Base-by-base conservation (phyloP, 306 rosid species). In the Crotalaria pallida region DNA sequence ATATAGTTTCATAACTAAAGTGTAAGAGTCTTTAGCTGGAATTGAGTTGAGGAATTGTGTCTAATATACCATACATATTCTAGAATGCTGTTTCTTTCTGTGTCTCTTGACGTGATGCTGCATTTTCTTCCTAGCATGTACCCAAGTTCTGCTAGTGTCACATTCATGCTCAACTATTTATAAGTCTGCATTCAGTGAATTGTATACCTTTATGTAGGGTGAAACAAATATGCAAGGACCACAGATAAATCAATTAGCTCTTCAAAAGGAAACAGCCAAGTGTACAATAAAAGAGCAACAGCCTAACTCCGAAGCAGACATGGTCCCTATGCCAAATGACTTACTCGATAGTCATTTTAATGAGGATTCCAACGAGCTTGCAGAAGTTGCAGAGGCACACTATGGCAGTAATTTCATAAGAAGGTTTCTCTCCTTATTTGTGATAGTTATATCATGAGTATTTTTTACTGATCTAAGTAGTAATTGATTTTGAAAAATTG, bases 341-440 rank as follows among this genome's bases (percentile, higher is more conserved):
- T 44, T 76, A 13, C 62, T 60, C 16, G 58, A 81, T 48, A 64
- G 19, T 58, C 49, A 53, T 80, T 50, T 44, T 34, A 67, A 67
- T 29, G 83, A 78, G 52, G 83, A 26, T 66, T 78, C 86, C 33
- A n/a, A 57, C 45, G 96, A 88, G 67, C 75, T 49, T 67, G 71
- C 75, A 53, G 87, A 87, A 62, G 55, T 65, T 58, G 70, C 62
- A 62, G 90, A 67, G 55, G 76, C 73, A 53, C 78, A 63, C 72
- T 69, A 45, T 69, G 87, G 92, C 73, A 88, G 72, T 72, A 40
- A 55, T 74, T 90, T 93, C 84, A 74, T 93, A 69, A 88, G 76
- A 81, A 93, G 97, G 98, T 93, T 78, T 69, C 64, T 19, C 47
- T 31, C 36, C 44, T 56, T 56, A 63, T 38, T 38, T 67, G 43